phyloP scores from a whole-genome alignment of 2,329 filamentous ascomycete species.

The Alternaria sp. region DNA sequence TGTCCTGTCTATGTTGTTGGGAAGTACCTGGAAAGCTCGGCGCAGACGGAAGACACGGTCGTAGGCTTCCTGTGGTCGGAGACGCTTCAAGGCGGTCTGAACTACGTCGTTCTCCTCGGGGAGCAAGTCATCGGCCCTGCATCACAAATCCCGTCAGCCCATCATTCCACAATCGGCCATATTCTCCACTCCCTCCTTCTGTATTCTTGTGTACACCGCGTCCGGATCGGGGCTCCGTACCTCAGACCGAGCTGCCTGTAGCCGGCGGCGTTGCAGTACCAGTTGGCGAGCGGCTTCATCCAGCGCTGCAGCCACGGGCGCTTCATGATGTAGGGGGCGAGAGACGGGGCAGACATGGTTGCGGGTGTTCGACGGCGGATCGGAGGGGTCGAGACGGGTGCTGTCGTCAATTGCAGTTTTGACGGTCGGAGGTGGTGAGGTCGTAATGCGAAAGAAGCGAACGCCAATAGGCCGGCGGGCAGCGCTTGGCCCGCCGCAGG shows the following conservation, averaged over 20 bases:
- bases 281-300: conserved; percentile 81
- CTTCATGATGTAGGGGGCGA: conserved; percentile 78
- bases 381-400: conserved; percentile 29
- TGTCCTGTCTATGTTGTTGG: neutral
- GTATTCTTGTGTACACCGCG: neutral
- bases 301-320: conserved; percentile 84
- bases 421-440: conserved; percentile 24
- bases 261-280: conserved; percentile 88
- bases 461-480: conserved; percentile 27
- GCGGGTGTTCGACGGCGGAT: conserved; percentile 28
- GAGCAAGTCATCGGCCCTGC: conserved; percentile 91
- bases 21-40: conserved; percentile 82
- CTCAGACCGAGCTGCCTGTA: conserved; percentile 92
- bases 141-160: conserved; percentile 38
- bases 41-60: conserved; percentile 98
- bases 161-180: conserved; percentile 21
- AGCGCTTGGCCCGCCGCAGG: conserved; percentile 15
- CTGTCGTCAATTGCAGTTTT: conserved; percentile 35
- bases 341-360: conserved; percentile 72
- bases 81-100: conserved; percentile 86
- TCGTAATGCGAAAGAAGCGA: conserved; percentile 27
- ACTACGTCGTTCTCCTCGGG: conserved; percentile 89
- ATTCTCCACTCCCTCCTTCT: neutral
- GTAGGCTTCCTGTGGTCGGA: conserved; percentile 88
- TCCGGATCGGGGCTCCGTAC: conserved; percentile 59